A percentile compares a stretch with the other conserved stretches of the same genome.
phyloP scores from a whole-genome alignment of 306 rosid genomes.

The Sicyos edulis region DNA sequence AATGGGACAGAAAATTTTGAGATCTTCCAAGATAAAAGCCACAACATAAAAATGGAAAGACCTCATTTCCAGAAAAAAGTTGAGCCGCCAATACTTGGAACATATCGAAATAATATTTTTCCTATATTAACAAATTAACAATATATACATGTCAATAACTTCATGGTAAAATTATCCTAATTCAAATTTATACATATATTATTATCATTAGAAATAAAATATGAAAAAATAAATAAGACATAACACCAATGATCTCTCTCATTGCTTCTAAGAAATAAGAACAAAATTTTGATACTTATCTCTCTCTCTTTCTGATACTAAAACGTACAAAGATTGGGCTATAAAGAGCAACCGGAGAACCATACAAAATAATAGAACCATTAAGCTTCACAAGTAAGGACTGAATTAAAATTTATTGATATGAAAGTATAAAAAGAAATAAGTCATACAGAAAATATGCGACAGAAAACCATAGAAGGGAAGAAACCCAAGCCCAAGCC shows the following conservation, averaged over 20 bases:
- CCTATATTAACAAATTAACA: neutral
- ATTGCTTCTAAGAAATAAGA: neutral
- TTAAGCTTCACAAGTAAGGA: neutral
- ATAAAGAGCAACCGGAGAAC: too few species aligned
- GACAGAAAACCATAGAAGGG: neutral
- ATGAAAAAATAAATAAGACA: neutral
- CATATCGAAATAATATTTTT: neutral
- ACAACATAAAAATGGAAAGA: neutral
- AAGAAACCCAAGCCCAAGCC: neutral
- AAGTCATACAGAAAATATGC: neutral
- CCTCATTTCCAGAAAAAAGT: conserved; percentile 1
- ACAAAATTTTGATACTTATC: too few species aligned
- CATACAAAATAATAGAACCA: neutral
- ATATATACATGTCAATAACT: neutral
- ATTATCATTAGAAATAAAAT: neutral
- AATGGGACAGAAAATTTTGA: neutral
- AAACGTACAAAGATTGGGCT: too few species aligned
- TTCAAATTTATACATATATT: neutral
- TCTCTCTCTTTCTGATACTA: too few species aligned
- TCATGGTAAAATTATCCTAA: too few species aligned
- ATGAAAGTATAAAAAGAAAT: neutral
- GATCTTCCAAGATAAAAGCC: neutral
- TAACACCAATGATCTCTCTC: neutral
- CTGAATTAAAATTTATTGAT: neutral
- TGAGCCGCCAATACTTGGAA: neutral